These are phyloP conservation scores for Microsporum canis DNA, from an alignment of 2,329 filamentous ascomycete species.

Conservation along the genomic window DNA sequence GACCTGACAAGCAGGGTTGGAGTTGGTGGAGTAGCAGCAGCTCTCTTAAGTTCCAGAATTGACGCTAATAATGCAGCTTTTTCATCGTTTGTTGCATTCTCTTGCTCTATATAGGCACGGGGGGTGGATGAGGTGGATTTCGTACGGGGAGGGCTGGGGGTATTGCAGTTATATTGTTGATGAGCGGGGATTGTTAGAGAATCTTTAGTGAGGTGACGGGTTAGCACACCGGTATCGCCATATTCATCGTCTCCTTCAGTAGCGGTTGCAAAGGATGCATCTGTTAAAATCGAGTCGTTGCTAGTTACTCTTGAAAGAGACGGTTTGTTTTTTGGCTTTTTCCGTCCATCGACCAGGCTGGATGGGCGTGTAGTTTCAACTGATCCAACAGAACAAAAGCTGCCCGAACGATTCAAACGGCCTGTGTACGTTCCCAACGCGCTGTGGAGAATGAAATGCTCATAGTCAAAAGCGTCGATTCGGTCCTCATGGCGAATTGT, in stretches of 20 bases:
- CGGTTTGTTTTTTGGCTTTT: conserved; percentile 16
- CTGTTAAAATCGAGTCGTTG: conserved; percentile 49
- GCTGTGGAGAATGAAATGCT: conserved; percentile 89
- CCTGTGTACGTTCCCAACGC: conserved; percentile 58
- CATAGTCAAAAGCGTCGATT: conserved; percentile 90
- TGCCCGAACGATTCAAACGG: conserved; percentile 19
- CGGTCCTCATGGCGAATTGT: conserved; percentile 78
- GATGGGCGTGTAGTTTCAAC: conserved; percentile 39
- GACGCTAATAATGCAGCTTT: conserved; percentile 3
- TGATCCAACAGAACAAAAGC: conserved; percentile 36
- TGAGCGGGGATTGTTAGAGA: neutral
- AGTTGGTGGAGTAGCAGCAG: neutral
- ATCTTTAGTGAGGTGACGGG: conserved; percentile 16
- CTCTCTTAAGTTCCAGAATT: neutral
- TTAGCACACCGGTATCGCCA: conserved; percentile 22
- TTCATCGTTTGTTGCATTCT: neutral
- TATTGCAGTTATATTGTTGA: neutral
- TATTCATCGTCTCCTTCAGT: conserved; percentile 37
- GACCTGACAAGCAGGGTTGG: conserved; percentile 3
- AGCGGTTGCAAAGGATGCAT: conserved; percentile 54
- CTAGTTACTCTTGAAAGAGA: conserved; percentile 43
- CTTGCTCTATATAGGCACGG: neutral
- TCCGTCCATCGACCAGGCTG: conserved; percentile 9
- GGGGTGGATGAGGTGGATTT: conserved; percentile 2
- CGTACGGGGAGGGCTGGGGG: neutral